These are phyloP conservation scores for Grosmannia penicillata DNA, from an alignment of 2,329 filamentous ascomycete species.

Conservation along the genomic window DNA sequence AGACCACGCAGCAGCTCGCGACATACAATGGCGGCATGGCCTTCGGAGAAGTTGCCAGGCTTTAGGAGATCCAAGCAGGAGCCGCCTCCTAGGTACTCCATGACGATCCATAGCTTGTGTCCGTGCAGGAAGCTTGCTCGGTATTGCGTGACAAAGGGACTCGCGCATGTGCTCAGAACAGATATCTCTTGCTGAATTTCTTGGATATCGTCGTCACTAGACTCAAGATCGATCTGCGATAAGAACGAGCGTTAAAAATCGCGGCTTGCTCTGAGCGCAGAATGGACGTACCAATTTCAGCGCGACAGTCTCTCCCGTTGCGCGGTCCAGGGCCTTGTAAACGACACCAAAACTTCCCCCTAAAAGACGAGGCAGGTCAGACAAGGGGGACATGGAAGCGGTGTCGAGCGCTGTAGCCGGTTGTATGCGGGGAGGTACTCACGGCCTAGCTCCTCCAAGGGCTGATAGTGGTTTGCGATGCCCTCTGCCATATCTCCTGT, in stretches of 20 bases:
- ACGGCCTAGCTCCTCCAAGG: conserved; percentile 94
- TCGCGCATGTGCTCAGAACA: conserved; percentile 86
- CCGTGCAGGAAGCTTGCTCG: conserved; percentile 92
- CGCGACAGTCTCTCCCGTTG: conserved; percentile 83
- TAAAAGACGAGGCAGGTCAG: conserved; percentile 19
- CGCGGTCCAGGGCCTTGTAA: conserved; percentile 87
- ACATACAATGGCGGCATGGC: conserved; percentile 86
- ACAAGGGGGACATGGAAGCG: too few species aligned
- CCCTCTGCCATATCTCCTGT: conserved; percentile 46
- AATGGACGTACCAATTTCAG: conserved; percentile 71
- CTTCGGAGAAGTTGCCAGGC: conserved; percentile 76
- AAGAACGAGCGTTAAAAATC: not conserved
- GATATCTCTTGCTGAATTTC: conserved; percentile 97
- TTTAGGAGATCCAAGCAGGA: conserved; percentile 91
- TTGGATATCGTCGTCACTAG: conserved; percentile 94
- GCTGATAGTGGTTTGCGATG: conserved; percentile 79
- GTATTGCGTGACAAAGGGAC: conserved; percentile 89
- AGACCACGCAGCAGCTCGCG: conserved; percentile 79
- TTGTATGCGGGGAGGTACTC: conserved; percentile 25
- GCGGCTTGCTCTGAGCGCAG: not conserved
- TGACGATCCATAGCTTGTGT: conserved; percentile 97
- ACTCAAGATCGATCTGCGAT: conserved; percentile 86
- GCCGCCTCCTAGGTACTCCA: conserved; percentile 93
- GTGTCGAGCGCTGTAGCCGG: too few species aligned
- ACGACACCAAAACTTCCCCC: conserved; percentile 93